A percentile compares a stretch with the other conserved stretches of the same genome.
Conservation (phyloP, 2,329 filamentous ascomycete genomes). For the Aspergillus oerlinghausenensis region DNA sequence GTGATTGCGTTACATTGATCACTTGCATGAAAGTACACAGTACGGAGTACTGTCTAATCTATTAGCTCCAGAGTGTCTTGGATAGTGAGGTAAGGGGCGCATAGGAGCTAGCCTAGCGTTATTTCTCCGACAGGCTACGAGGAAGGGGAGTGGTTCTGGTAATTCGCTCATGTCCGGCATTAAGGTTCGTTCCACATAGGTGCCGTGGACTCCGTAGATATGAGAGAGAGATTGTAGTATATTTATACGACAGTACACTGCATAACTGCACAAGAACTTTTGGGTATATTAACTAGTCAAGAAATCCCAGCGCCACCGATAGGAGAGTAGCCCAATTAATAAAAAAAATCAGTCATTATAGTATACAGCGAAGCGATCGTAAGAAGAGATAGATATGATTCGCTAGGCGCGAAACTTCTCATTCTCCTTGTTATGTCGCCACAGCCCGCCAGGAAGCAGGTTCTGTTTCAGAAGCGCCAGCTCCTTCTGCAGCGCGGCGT, state of each 20-base stretch:
- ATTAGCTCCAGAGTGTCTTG: neutral
- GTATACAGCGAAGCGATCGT: neutral
- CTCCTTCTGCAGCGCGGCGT: conserved; percentile 30
- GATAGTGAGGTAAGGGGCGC: no score
- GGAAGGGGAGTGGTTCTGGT: no score
- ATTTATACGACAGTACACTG: neutral
- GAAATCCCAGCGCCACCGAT: neutral
- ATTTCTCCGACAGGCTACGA: no score
- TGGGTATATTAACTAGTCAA: neutral
- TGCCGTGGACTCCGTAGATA: no score
- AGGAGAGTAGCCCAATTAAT: neutral
- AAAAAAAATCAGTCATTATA: neutral
- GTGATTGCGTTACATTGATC: neutral
- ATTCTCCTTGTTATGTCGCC: conserved; percentile 16
- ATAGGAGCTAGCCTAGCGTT: neutral
- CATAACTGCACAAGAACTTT: neutral
- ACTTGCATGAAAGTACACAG: neutral
- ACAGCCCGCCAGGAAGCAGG: conserved; percentile 20
- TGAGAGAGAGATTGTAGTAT: no score
- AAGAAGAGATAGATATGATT: neutral
- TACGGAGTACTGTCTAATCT: neutral
- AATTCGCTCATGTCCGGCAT: neutral
- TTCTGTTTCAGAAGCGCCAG: conserved; percentile 27
- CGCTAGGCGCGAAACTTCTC: conserved; percentile 14
- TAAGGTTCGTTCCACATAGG: neutral